Conservation (phyloP, 768 basidiomycete species). For the Cantharellus anzutake region DNA sequence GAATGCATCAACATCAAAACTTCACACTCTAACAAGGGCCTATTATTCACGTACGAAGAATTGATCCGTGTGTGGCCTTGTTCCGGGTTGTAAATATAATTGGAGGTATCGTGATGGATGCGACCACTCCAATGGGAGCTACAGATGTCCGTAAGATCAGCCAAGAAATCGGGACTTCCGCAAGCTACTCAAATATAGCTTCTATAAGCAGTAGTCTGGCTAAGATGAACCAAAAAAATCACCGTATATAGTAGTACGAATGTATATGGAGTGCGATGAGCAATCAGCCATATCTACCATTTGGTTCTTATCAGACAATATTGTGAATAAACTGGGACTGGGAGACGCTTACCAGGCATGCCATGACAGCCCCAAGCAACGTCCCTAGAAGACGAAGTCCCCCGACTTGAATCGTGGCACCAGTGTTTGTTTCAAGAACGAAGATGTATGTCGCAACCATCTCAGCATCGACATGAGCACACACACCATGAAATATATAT, state of each 20-base stretch:
- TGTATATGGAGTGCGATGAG: too few species aligned
- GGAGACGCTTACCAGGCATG: slow-evolving; percentile 15
- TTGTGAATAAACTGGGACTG: neutral
- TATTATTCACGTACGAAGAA: slow-evolving; percentile 7
- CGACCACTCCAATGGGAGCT: slow-evolving; percentile 8
- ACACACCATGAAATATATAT: neutral
- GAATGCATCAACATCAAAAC: neutral
- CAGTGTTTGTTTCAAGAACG: slow-evolving; percentile 33
- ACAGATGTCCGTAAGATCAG: slow-evolving; percentile 17
- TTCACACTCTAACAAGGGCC: slow-evolving; percentile 11
- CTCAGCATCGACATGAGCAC: neutral
- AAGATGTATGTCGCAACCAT: slow-evolving; percentile 28
- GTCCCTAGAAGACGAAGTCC: slow-evolving; percentile 18
- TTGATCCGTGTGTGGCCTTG: slow-evolving; percentile 11
- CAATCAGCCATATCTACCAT: too few species aligned
- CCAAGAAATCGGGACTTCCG: slow-evolving; percentile 29
- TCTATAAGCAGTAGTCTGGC: neutral
- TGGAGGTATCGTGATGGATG: slow-evolving; percentile 28
- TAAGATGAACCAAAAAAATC: neutral
- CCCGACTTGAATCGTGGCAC: slow-evolving; percentile 29
- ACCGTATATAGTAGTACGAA: too few species aligned
- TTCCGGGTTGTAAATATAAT: slow-evolving; percentile 20
- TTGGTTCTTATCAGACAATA: too few species aligned
- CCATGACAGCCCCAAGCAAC: slow-evolving; percentile 19
- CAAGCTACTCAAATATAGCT: slow-evolving; percentile 14